These are phyloP conservation scores for Podaxis rugospora DNA, from an alignment of 768 basidiomycete genomes.

Conservation along the genomic window DNA sequence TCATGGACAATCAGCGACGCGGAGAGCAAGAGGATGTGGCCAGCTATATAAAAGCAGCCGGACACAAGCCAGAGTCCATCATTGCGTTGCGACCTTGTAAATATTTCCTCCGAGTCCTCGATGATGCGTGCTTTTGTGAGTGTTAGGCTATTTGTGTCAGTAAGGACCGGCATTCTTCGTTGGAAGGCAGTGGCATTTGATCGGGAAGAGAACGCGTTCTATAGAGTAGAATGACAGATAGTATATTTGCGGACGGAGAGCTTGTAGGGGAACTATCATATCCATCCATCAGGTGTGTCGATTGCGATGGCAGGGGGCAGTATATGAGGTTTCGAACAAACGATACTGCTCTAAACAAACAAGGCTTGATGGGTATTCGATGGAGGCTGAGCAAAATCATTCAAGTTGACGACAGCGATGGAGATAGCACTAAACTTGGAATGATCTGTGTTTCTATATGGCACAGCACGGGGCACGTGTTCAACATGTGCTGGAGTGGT, in stretches of 20 bases:
- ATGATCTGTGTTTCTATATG: constrained; percentile 11
- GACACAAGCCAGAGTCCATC: not conserved
- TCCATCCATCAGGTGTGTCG: constrained; percentile 2
- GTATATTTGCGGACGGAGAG: not conserved
- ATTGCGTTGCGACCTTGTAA: too few relatives aligned
- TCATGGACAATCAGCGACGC: not conserved
- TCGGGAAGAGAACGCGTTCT: constrained; percentile 7
- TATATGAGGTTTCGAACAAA: not conserved
- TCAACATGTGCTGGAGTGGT: constrained; percentile 13
- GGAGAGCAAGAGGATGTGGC: not conserved
- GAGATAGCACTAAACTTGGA: constrained; percentile 14
- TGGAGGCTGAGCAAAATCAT: constrained; percentile 14
- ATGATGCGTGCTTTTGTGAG: not conserved
- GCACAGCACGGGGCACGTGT: constrained; percentile 16
- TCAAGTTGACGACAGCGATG: constrained; percentile 13
- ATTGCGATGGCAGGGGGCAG: not conserved
- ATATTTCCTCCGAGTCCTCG: not conserved
- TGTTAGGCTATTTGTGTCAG: not conserved
- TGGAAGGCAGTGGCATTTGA: constrained; percentile 7
- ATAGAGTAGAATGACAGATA: constrained; percentile 1
- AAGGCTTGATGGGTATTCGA: not conserved
- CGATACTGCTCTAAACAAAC: constrained; percentile 2
- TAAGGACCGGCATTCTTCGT: not conserved
- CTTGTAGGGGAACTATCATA: constrained; percentile 1
- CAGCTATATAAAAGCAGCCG: not conserved